These are phyloP conservation scores for Inosperma sp. DNA, from an alignment of 768 basidiomycete genomes.

Conservation along the genomic window DNA sequence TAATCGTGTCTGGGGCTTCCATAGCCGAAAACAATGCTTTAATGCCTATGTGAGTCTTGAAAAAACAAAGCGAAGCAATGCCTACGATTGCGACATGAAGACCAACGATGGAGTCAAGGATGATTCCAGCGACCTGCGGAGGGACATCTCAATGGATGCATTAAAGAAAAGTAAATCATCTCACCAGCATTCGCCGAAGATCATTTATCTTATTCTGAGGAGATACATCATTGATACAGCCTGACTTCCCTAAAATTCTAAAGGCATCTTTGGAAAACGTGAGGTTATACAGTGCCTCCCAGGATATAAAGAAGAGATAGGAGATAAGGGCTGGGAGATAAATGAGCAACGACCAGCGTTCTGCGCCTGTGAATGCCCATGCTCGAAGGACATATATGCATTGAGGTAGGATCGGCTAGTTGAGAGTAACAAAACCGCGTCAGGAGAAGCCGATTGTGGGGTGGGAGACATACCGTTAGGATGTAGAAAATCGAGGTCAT, in stretches of 20 bases:
- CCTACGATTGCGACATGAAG: background rate
- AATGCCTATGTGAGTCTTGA: background rate
- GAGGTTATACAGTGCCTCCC: background rate
- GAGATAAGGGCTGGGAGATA: background rate
- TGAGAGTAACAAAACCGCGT: background rate
- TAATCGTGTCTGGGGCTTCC: background rate
- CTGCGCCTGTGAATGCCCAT: conserved; percentile 6
- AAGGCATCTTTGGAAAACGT: background rate
- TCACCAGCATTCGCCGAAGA: conserved; percentile 1
- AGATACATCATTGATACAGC: conserved; percentile 1
- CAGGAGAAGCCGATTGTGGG: background rate
- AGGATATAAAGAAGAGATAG: conserved; percentile 1
- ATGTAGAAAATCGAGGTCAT: conserved; percentile 3
- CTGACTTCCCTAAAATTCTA: background rate
- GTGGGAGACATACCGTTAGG: background rate
- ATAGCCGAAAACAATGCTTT: background rate
- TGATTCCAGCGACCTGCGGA: background rate
- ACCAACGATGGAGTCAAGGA: background rate
- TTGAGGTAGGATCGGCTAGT: conserved; percentile 2
- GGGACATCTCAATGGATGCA: background rate
- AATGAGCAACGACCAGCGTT: background rate
- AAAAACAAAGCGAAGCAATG: background rate
- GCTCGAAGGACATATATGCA: conserved; percentile 5
- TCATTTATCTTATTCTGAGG: background rate
- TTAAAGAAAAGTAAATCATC: background rate